These are phyloP conservation scores for Psilocybe cyanescens DNA, from an alignment of 768 basidiomycete species.

Conservation along the genomic window DNA sequence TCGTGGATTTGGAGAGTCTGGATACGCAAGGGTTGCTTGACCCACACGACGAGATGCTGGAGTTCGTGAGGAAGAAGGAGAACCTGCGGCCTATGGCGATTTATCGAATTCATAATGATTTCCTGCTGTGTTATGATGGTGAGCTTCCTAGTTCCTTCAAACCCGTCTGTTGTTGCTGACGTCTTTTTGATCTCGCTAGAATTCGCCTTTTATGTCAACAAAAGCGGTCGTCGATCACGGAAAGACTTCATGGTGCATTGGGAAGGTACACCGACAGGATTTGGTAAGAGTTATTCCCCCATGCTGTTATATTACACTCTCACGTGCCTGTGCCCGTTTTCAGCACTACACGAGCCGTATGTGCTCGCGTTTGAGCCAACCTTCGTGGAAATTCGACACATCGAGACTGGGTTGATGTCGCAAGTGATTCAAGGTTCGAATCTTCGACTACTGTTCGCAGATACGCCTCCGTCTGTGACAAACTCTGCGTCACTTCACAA, in stretches of 20 bases:
- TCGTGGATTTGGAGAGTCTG: constrained; percentile 95
- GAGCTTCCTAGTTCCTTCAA: constrained; percentile 25
- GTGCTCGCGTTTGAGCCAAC: constrained; percentile 96
- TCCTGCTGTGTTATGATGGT: constrained; percentile 98
- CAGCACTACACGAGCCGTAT: constrained; percentile 95
- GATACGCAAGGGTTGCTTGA: constrained; percentile 97
- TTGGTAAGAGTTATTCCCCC: constrained; percentile 65
- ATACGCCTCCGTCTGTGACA: constrained; percentile 87
- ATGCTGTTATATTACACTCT: not conserved
- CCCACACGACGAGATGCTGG: constrained; percentile 87
- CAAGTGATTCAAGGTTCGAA: constrained; percentile 96
- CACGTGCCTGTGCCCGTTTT: not conserved
- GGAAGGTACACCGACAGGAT: constrained; percentile 94
- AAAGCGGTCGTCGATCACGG: constrained; percentile 89
- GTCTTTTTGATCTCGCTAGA: constrained; percentile 48
- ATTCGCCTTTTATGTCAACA: constrained; percentile 99
- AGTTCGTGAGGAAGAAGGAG: constrained; percentile 91
- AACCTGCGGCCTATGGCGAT: constrained; percentile 94
- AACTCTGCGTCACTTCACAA: constrained; percentile 47
- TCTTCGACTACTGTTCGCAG: constrained; percentile 89
- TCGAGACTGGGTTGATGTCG: constrained; percentile 88
- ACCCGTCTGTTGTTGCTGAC: too few relatives aligned
- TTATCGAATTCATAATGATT: constrained; percentile 95
- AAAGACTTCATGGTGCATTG: constrained; percentile 95
- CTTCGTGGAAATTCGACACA: constrained; percentile 96